Base-by-base conservation (phyloP, 495 filamentous ascomycete genomes). In the Trypethelium eluteriae region DNA sequence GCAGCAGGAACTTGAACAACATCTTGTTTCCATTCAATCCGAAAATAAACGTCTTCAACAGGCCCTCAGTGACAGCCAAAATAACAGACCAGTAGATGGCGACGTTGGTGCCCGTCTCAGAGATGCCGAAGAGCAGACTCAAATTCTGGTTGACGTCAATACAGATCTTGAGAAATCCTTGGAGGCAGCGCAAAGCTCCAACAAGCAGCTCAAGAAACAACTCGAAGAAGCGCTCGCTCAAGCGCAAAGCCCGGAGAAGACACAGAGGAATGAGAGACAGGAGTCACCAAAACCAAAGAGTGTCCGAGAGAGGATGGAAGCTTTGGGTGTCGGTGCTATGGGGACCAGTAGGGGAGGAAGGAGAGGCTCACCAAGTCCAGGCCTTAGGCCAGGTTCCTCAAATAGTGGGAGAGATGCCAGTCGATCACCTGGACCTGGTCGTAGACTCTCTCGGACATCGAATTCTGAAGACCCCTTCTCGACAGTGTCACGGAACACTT, bases 121-220 rank as follows among this genome's bases (percentile, higher is more conserved):
- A 59, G 53, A 59, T 10, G 53, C 53, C 32, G 53, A 59, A 59
- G 53, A 59, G 32, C 53, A 59, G 18, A 7, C 53, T 7, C 53
- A 59, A 36, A 59, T 59, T 32, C 32, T 59, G 5, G 11, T 59
- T 18, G 53, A 34, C 7, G 53, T 59, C 53, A 59, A 59, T 59
- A 32, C 53, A 35, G 53, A 59, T 36, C 53, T 59, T 59, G 53
- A 59, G 32, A 59, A 59, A 14, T 59, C 53, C 18, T 32, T 59
- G 7, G 53, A 59, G 18, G 53, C 53, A 59, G 53, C 53, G 14
- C 53, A 59, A 36, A 66, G 46, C 56, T 49, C 39, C 39, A 61
- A 66, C 44, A 66, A 66, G 56, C 65, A 46, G 49, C 62, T 66
- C 32, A 66, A 66, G 49, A 66, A 62, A 56, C 53, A 59, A 36